Conservation (phyloP, 2,329 filamentous ascomycete species). For the Diaporthe citriasiana region DNA sequence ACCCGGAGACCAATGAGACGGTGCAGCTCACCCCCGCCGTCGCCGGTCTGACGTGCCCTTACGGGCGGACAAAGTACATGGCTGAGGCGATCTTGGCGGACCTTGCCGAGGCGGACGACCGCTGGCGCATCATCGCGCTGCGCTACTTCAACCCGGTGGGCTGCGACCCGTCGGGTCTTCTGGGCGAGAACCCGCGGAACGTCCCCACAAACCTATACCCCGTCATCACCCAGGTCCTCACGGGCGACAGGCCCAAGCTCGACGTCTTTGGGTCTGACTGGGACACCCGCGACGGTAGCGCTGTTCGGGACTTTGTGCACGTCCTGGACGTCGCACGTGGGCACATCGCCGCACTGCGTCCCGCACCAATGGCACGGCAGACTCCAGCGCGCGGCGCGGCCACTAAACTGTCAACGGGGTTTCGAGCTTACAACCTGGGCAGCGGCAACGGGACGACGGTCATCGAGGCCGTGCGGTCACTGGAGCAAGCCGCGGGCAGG, state of each 20-base stretch:
- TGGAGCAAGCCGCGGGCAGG: slow-evolving; percentile 53
- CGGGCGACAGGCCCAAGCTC: slow-evolving; percentile 65
- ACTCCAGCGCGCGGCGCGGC: slow-evolving; percentile 38
- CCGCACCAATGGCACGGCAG: slow-evolving; percentile 45
- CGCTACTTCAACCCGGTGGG: slow-evolving; percentile 79
- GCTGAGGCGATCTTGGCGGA: slow-evolving; percentile 76
- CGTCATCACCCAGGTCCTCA: slow-evolving; percentile 73
- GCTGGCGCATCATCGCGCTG: slow-evolving; percentile 74
- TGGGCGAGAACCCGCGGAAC: slow-evolving; percentile 74
- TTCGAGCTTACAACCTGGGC: slow-evolving; percentile 62
- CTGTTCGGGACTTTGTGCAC: slow-evolving; percentile 77
- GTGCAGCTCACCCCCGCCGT: slow-evolving; percentile 53
- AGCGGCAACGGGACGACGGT: slow-evolving; percentile 62
- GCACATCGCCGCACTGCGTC: slow-evolving; percentile 71
- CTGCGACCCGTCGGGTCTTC: slow-evolving; percentile 73
- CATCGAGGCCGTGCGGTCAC: slow-evolving; percentile 57
- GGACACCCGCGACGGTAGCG: slow-evolving; percentile 75
- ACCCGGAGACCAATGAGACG: slow-evolving; percentile 52
- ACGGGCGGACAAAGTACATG: slow-evolving; percentile 77
- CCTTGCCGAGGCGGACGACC: slow-evolving; percentile 70
- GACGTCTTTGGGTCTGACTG: slow-evolving; percentile 76
- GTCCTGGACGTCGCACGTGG: slow-evolving; percentile 75
- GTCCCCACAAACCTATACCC: slow-evolving; percentile 75
- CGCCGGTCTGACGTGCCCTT: slow-evolving; percentile 73
- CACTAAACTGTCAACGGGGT: slow-evolving; percentile 50